These are phyloP conservation scores for Naganishia antarctica DNA, from an alignment of 768 basidiomycete species.

Conservation along the genomic window DNA sequence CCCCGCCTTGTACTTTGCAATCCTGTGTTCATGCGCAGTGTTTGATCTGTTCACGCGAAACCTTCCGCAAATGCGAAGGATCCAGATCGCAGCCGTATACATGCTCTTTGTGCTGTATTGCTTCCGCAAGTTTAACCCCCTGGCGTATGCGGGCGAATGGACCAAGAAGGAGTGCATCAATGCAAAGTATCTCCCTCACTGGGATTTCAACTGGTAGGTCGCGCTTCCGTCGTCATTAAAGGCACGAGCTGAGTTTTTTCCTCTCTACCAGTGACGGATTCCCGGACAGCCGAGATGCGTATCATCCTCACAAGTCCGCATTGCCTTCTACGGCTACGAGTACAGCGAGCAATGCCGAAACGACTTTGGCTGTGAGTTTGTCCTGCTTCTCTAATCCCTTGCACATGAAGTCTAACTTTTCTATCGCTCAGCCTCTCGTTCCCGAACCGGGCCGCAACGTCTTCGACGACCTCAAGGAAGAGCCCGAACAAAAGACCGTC, in stretches of 20 bases:
- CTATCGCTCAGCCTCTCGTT: neutral
- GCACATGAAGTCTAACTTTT: neutral
- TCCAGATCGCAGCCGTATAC: constrained; percentile 75
- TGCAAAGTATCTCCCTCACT: constrained; percentile 82
- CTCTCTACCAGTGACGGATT: constrained; percentile 17
- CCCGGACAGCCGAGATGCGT: constrained; percentile 16
- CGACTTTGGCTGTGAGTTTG: constrained; percentile 5
- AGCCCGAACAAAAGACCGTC: constrained; percentile 43
- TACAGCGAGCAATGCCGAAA: neutral
- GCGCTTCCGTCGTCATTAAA: too few relatives aligned
- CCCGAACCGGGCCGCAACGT: constrained; percentile 43
- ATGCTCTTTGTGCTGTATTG: constrained; percentile 63
- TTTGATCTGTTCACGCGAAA: constrained; percentile 83
- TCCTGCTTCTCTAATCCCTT: too few relatives aligned
- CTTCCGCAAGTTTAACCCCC: constrained; percentile 70
- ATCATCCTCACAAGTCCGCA: constrained; percentile 11
- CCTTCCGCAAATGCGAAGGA: constrained; percentile 66
- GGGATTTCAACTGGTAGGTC: constrained; percentile 81
- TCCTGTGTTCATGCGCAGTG: constrained; percentile 64
- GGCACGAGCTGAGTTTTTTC: too few relatives aligned
- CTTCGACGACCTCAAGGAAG: constrained; percentile 34
- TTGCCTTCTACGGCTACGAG: neutral
- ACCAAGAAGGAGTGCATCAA: constrained; percentile 70
- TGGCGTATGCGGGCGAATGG: constrained; percentile 81
- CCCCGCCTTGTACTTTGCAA: constrained; percentile 65